Percentiles rank a stretch among this genome's conserved stretches.
Conservation (phyloP, 2,329 filamentous ascomycete genomes). For the Aaosphaeria pasadenensis region DNA sequence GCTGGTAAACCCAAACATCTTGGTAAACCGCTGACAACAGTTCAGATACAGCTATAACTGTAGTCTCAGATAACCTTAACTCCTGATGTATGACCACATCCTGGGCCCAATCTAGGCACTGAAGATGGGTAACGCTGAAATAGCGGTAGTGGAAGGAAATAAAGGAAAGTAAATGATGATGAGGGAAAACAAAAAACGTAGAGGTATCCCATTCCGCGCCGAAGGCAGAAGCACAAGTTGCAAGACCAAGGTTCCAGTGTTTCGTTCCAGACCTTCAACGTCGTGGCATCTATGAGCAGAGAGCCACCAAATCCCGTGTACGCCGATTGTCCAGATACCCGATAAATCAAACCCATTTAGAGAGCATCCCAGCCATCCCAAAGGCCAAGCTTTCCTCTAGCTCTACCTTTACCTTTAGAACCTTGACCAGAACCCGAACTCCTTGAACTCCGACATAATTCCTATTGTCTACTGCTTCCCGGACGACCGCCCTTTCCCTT, state of each 20-base stretch:
- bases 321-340: neutral
- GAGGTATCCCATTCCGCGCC: neutral
- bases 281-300: neutral
- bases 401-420: slow-evolving; percentile 30
- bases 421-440: slow-evolving; percentile 24
- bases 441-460: slow-evolving; percentile 39
- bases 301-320: no score
- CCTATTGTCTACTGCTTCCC: slow-evolving; percentile 39
- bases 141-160: neutral
- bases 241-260: neutral
- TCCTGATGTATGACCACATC: no score
- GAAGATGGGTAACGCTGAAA: neutral
- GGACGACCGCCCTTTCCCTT: slow-evolving; percentile 35
- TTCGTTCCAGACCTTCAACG: neutral
- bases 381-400: slow-evolving; percentile 27
- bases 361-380: slow-evolving; percentile 38
- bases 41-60: no score
- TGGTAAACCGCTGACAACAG: no score
- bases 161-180: neutral
- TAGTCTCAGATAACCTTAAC: no score
- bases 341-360: slow-evolving; percentile 27
- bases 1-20: no score
- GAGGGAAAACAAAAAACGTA: neutral
- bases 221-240: neutral
- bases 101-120: no score